phyloP scores from a whole-genome alignment of 2,329 filamentous ascomycete species.

The Venturia oleaginea region DNA sequence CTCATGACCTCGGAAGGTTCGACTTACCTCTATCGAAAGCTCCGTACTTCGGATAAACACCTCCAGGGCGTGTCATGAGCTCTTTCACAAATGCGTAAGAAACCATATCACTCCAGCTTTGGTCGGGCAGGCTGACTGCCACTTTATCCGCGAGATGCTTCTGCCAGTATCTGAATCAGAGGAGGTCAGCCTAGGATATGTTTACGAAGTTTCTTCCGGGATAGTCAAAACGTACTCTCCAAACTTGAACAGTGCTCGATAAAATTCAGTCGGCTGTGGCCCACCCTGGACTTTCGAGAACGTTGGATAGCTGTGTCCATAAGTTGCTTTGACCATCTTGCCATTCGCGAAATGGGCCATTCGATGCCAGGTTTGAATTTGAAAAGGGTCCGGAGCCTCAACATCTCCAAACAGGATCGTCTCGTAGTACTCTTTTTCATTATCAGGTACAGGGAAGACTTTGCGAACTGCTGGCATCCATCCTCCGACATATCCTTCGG shows the following conservation, averaged over 20 bases:
- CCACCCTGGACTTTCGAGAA: slow-evolving; percentile 1
- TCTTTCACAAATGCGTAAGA: slow-evolving; percentile 13
- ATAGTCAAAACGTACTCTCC: not conserved
- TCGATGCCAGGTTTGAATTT: slow-evolving; percentile 13
- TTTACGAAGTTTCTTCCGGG: not conserved
- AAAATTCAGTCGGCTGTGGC: not conserved
- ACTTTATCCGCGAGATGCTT: slow-evolving; percentile 8
- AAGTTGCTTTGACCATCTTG: slow-evolving; percentile 5
- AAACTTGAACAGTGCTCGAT: slow-evolving; percentile 11
- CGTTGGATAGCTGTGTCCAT: slow-evolving; percentile 3
- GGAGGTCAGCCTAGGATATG: not conserved
- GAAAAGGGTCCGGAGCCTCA: slow-evolving; percentile 10
- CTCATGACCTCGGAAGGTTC: not conserved
- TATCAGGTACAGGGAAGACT: not conserved
- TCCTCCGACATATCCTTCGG: slow-evolving; percentile 10
- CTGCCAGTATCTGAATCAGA: slow-evolving; percentile 8
- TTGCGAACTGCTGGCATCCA: slow-evolving; percentile 14
- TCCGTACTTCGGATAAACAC: slow-evolving; percentile 12
- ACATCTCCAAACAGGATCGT: slow-evolving; percentile 11
- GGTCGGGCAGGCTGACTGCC: slow-evolving; percentile 7
- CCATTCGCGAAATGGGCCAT: not conserved
- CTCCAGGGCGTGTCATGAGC: slow-evolving; percentile 10
- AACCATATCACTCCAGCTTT: slow-evolving; percentile 11
- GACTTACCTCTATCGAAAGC: slow-evolving; percentile 9
- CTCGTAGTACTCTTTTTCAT: slow-evolving; percentile 5